These are phyloP conservation scores for Petunia axillaris DNA, from an alignment of 257 asterid genomes.

Conservation along the genomic window DNA sequence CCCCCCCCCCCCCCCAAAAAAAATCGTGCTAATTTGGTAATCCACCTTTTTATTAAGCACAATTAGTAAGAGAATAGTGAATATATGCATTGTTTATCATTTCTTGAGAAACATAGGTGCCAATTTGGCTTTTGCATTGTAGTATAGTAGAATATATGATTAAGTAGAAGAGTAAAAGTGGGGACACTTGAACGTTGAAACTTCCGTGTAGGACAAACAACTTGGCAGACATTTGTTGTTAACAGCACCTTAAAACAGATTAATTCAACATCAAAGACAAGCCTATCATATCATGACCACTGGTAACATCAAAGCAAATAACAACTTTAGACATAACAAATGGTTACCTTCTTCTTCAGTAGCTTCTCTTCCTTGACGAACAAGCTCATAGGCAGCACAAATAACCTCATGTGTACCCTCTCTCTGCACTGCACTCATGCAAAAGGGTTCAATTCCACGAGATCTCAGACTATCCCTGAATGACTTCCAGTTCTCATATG, in stretches of 20 bases:
- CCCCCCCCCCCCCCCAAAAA: neutral
- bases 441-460: constrained; percentile 75
- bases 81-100: neutral
- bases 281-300: neutral
- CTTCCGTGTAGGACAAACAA: neutral
- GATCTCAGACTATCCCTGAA: constrained; percentile 60
- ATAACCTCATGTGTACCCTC: constrained; percentile 86
- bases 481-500: constrained; percentile 73
- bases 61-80: neutral
- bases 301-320: neutral
- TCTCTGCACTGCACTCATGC: constrained; percentile 85
- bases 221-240: neutral
- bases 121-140: neutral
- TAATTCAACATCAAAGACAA: neutral
- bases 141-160: neutral
- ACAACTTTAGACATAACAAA: constrained; percentile 13
- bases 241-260: neutral
- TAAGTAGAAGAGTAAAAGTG: constrained; percentile 10
- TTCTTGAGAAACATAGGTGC: constrained; percentile 3
- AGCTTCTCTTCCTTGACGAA: constrained; percentile 40
- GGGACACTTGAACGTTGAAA: neutral
- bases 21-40: neutral
- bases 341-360: constrained; percentile 58
- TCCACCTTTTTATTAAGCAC: constrained; percentile 15
- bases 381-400: constrained; percentile 71